Evolutionary conservation across 2,329 filamentous ascomycete genomes (phyloP), one percentile per base, ranked within the genome.

Genomic region (Orbilia brochopaga): DNA sequence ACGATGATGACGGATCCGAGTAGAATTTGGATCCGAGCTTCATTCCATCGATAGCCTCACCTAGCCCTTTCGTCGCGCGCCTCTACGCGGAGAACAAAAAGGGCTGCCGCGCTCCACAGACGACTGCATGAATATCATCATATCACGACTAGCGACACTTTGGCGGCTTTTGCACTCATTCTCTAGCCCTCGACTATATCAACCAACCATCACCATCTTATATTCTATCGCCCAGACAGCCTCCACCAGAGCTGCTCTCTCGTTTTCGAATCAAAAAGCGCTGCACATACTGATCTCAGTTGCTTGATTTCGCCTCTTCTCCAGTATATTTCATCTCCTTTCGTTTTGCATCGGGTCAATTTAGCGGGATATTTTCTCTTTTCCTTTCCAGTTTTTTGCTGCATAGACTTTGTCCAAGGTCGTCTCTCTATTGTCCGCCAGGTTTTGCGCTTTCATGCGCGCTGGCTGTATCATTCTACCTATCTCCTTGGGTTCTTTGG

Each of bases 371-470:
- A 5, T 52, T 53, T 11, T 40, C 30, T 59, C 54, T 44, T 57
- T 32, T 32, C 30, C 35, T 21, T 46, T 54, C 50, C 13, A 23
- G 17, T 37, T 21, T 54, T 40, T n/a, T n/a, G n/a, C n/a, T 56
- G 55, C 51, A 72, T 72, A 65, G 56, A 72, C 54, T 64, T 55
- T 69, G 27, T 57, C 21, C 46, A 65, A 60, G 55, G 60, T 55
- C 30, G 27, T 40, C 42, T 51, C 48, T 57, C 56, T 24, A 63
- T n/a, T n/a, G 52, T 48, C 27, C 56, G 23, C 57, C 57, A n/a
- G 23, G 57, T 53, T 52, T 37, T 40, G 35, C 24, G 48, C 40
- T 72, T 72, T 48, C 54, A 15, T 63, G 27, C 27, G 27, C 8
- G 27, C 27, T 32, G 27, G 8, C 27, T 32, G 8, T 53, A 30